phyloP scores from a whole-genome alignment of 345 rosid species.

The Eucalyptus polybractea region DNA sequence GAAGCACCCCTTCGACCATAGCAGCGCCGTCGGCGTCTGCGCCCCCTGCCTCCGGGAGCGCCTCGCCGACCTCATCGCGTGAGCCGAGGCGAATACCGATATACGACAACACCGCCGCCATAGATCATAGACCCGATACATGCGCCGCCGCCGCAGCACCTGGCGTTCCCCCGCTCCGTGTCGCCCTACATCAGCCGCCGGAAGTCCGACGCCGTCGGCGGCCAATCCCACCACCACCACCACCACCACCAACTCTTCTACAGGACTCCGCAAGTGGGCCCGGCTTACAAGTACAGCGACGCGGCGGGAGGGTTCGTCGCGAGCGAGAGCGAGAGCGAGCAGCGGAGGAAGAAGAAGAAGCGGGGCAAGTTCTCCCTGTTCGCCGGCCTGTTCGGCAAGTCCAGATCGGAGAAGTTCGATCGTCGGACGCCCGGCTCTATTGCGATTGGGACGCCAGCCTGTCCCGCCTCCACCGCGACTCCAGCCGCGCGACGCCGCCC shows the following conservation, averaged over 20 bases:
- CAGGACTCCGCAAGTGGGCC: constrained; percentile 71
- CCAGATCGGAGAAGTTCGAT: constrained; percentile 44
- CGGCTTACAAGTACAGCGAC: constrained; percentile 1
- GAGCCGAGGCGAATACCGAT: too few relatives aligned
- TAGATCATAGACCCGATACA: too few relatives aligned
- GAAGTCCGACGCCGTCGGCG: constrained; percentile 35
- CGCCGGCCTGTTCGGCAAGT: constrained; percentile 32
- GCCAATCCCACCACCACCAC: not conserved
- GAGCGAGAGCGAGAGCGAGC: not conserved
- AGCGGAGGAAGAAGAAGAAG: constrained; percentile 16
- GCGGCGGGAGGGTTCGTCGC: constrained; percentile 7
- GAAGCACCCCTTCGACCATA: constrained; percentile 50
- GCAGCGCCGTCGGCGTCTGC: constrained; percentile 74
- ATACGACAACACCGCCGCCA: too few relatives aligned
- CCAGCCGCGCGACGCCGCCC: constrained; percentile 16
- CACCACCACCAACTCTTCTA: constrained; percentile 17
- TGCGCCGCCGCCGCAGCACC: constrained; percentile 19
- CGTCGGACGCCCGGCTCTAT: not conserved
- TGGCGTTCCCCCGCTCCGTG: constrained; percentile 69
- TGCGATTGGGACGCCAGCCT: not conserved
- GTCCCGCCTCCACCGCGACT: not conserved
- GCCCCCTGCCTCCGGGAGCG: constrained; percentile 90
- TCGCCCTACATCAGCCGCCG: constrained; percentile 62
- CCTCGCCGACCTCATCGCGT: constrained; percentile 33
- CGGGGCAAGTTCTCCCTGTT: constrained; percentile 26